phyloP scores from a whole-genome alignment of 352 stramenopile genomes.

The Phytophthora pisi region DNA sequence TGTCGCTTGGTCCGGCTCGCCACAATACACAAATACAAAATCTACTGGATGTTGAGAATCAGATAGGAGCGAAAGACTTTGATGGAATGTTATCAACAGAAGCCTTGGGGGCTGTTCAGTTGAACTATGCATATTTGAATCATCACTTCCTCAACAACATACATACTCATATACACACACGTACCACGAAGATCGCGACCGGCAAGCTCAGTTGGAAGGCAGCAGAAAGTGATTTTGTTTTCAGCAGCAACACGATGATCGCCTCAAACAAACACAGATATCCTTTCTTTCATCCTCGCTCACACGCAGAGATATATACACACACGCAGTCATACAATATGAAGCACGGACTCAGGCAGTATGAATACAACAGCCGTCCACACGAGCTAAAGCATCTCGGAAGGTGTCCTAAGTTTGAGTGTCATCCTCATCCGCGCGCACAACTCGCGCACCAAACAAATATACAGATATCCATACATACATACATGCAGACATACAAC shows the following conservation, averaged over 20 bases:
- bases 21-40: conserved; percentile 6
- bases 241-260: conserved; percentile 53
- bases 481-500: conserved; percentile 13
- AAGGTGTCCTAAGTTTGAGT: conserved; percentile 86
- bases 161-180: conserved; percentile 11
- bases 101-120: conserved; percentile 61
- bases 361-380: conserved; percentile 86
- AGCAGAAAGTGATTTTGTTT: conserved; percentile 88
- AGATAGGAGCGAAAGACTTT: conserved; percentile 90
- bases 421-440: conserved; percentile 61
- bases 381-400: conserved; percentile 75
- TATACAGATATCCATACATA: conserved; percentile 27
- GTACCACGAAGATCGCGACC: not conserved
- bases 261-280: conserved; percentile 74
- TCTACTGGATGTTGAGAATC: conserved; percentile 52
- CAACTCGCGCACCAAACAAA: conserved; percentile 16
- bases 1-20: conserved; percentile 22
- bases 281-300: conserved; percentile 86
- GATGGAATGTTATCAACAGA: conserved; percentile 69
- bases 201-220: conserved; percentile 86
- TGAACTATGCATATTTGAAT: conserved; percentile 84
- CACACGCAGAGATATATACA: conserved; percentile 10
- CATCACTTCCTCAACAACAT: conserved; percentile 60
- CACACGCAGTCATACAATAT: conserved; percentile 3
- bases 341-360: conserved; percentile 69